phyloP scores from a whole-genome alignment of 148 eudicot genomes.

The Amaranthus cruentus region DNA sequence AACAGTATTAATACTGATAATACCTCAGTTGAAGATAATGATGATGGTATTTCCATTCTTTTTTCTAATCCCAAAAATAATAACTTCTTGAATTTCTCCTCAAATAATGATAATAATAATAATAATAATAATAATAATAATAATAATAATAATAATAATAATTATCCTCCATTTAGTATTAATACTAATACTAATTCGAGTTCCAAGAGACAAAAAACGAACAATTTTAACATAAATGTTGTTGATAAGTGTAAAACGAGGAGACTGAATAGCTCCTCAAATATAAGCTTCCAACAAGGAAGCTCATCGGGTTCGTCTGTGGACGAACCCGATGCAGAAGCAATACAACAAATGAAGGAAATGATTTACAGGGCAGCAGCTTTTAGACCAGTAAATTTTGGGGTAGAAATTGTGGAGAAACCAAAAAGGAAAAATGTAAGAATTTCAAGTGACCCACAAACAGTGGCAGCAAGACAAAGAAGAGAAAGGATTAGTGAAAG shows the following conservation, averaged over 20 bases:
- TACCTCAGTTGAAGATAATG: constrained; percentile 28
- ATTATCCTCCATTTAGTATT: constrained; percentile 1
- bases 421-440: constrained; percentile 75
- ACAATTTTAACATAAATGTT: constrained; percentile 1
- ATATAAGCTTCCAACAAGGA: constrained; percentile 62
- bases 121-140: not conserved
- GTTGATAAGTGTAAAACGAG: not conserved
- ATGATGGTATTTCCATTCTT: constrained; percentile 51
- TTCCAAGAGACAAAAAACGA: not conserved
- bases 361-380: constrained; percentile 84
- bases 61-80: constrained; percentile 27
- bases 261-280: constrained; percentile 34
- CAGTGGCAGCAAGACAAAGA: constrained; percentile 81
- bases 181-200: not conserved
- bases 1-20: constrained; percentile 41
- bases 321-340: constrained; percentile 74
- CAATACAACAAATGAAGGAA: constrained; percentile 91
- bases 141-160: not conserved
- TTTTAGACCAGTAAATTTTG: constrained; percentile 72
- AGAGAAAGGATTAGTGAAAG: constrained; percentile 81
- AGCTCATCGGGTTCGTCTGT: constrained; percentile 31
- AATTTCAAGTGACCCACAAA: constrained; percentile 76
- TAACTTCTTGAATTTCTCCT: constrained; percentile 28
- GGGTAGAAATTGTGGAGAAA: constrained; percentile 43
- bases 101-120: not conserved